A percentile compares a stretch with the other conserved stretches of the same genome.
phyloP scores from a whole-genome alignment of 2,329 filamentous ascomycete genomes.

The Cladophialophora immunda region DNA sequence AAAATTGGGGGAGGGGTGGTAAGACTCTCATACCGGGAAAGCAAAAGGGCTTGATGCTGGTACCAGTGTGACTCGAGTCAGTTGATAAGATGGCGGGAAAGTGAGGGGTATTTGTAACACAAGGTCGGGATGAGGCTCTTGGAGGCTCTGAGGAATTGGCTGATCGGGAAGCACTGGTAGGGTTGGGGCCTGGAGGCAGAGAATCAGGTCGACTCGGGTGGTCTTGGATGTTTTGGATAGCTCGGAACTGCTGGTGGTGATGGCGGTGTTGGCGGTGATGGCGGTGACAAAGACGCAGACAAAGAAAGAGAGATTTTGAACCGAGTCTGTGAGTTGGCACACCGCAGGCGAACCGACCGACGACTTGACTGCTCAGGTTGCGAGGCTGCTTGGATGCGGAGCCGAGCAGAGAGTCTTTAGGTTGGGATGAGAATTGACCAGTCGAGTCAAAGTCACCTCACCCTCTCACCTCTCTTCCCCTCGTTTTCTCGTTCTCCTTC shows the following conservation, averaged over 20 bases:
- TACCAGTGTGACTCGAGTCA: not conserved
- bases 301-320: not conserved
- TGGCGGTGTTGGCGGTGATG: too few species aligned
- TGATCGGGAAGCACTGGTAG: not conserved
- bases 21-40: not conserved
- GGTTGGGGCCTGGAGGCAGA: not conserved
- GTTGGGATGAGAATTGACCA: not conserved
- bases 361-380: not conserved
- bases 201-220: not conserved
- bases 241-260: not conserved
- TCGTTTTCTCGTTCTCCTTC: not conserved
- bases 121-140: constrained; percentile 1
- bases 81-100: not conserved
- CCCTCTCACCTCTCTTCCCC: not conserved
- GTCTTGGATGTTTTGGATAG: not conserved
- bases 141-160: constrained; percentile 3
- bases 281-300: not conserved
- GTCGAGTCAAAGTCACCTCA: not conserved
- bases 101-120: constrained; percentile 7
- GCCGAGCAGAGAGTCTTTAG: not conserved
- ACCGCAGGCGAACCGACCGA: not conserved
- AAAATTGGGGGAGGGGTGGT: constrained; percentile 2
- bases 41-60: not conserved
- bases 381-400: constrained; percentile 3
- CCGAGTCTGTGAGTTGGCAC: not conserved